Percentiles rank a stretch among this genome's conserved stretches.
Conservation (phyloP, 192 early-diverging fungal species). For the Backusella liffmaniae region DNA sequence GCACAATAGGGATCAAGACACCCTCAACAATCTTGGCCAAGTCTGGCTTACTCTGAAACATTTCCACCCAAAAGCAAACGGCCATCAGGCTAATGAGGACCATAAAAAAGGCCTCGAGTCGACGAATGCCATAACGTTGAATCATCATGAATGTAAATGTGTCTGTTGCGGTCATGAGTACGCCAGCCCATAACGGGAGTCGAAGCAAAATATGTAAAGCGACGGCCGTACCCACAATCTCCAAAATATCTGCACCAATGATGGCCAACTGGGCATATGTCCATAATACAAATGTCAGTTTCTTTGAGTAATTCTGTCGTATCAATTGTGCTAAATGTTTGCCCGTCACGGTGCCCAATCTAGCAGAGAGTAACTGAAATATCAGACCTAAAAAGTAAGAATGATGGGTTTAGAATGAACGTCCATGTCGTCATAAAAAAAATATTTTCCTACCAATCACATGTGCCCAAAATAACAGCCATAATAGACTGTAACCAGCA, state of each 20-base stretch:
- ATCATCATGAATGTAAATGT: constrained; percentile 76
- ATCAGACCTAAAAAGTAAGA: constrained; percentile 38
- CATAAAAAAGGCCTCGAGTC: constrained; percentile 74
- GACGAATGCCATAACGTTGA: constrained; percentile 60
- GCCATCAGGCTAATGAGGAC: constrained; percentile 71
- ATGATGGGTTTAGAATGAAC: background rate
- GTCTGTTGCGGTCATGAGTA: constrained; percentile 74
- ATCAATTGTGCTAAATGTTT: constrained; percentile 60
- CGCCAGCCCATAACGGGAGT: constrained; percentile 69
- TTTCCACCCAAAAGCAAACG: constrained; percentile 73
- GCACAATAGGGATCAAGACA: constrained; percentile 53
- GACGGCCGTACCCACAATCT: constrained; percentile 90
- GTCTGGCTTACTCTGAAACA: constrained; percentile 53
- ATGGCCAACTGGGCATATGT: constrained; percentile 62
- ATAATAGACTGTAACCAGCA: constrained; percentile 64
- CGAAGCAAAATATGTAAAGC: constrained; percentile 77
- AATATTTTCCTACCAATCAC: constrained; percentile 39
- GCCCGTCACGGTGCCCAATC: constrained; percentile 66
- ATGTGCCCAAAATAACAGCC: constrained; percentile 65
- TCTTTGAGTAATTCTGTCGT: constrained; percentile 46
- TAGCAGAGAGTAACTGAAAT: constrained; percentile 58
- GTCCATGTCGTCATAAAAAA: background rate
- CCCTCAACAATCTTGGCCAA: constrained; percentile 50
- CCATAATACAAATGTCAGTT: constrained; percentile 52
- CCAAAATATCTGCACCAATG: constrained; percentile 70